Evolutionary conservation across 192 early-diverging fungal genomes (phyloP), one percentile per base, ranked within the genome.

Genomic region (Glomus cerebriforme): DNA sequence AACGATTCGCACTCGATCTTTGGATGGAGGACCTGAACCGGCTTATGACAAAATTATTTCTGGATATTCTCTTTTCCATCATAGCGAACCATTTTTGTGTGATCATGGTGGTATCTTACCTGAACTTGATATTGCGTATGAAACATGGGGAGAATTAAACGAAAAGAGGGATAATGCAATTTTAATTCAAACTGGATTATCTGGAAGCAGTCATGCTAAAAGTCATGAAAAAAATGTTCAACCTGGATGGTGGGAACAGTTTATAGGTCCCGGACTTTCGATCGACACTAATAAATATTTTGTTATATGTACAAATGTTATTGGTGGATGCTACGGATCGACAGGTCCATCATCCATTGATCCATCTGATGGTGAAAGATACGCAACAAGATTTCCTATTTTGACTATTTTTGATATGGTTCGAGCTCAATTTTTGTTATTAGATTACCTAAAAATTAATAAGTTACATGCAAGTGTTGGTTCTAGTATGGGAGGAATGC

Each of bases 161-260:
- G 87, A 82, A 22, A 87, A 87, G 47, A 90, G 87, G 65, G 87
- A 87, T 80, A 99, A 99, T 82, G 96, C 86, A 2, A 97, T 99
- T 71, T 84, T 99, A 72, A 87, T 99, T 43, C 95, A 96, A 83
- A 98, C 96, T n/a, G 97, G 97, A 67, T 86, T 99, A 13, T 95
- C 94, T 22, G 98, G 91, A 39, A 93, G 91, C 76, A 93, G 92
- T 27, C 97, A 99, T 77, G 97, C 97, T 59, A 96, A 92, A 81
- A 95, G 93, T 72, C 95, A 97, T 77, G 85, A 81, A 15, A 84
- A 87, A 22, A 97, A 99, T 86, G 79, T 73, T 32, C 84, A 89
- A 10, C 88, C 91, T 17, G 97, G 97, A 64, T 99, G 97, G 97
- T 99, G 97, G 97, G 96, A 99, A 79, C 91, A 92, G 79, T 99